A percentile compares a stretch with the other conserved stretches of the same genome.
Evolutionary conservation across 2,329 filamentous ascomycete genomes (phyloP).

Genomic region (Aspergillus quadrilineatus): DNA sequence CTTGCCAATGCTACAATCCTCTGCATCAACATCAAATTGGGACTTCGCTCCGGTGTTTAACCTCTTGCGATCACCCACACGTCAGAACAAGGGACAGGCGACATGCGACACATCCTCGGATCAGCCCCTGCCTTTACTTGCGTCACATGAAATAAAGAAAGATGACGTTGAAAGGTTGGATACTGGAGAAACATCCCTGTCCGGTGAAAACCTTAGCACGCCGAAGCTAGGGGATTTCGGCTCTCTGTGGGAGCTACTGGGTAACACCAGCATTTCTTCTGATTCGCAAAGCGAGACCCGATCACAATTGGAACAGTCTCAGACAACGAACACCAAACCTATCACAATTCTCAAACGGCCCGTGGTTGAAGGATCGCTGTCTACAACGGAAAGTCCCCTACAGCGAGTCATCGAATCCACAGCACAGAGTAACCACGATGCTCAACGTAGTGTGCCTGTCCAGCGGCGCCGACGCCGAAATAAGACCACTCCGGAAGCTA

Average conservation of each 20-base stretch:
- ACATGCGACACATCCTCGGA: slow-evolving; percentile 13
- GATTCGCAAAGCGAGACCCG: slow-evolving; percentile 4
- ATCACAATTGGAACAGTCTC: neutral
- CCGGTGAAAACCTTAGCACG: slow-evolving; percentile 8
- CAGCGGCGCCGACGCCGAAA: slow-evolving; percentile 3
- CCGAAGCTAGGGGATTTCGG: slow-evolving; percentile 46
- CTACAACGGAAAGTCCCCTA: slow-evolving; percentile 4
- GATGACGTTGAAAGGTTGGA: slow-evolving; percentile 7
- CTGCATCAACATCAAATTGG: slow-evolving; percentile 38
- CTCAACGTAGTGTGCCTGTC: slow-evolving; percentile 4
- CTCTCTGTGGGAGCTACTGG: slow-evolving; percentile 42
- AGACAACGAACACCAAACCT: neutral
- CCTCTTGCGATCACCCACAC: slow-evolving; percentile 40
- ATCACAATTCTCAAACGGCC: neutral
- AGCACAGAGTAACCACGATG: neutral
- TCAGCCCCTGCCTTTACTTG: slow-evolving; percentile 4
- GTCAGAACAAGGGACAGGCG: slow-evolving; percentile 15
- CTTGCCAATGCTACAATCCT: slow-evolving; percentile 32
- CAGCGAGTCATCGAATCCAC: slow-evolving; percentile 8
- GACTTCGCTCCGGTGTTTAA: slow-evolving; percentile 48
- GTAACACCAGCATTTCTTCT: slow-evolving; percentile 19
- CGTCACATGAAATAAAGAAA: slow-evolving; percentile 11
- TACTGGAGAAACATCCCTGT: neutral
- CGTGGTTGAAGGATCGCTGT: neutral
- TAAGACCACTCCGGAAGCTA: slow-evolving; percentile 13